A percentile compares a stretch with the other conserved stretches of the same genome.
These are phyloP conservation scores for Aspergillus hortae DNA, from an alignment of 2,329 filamentous ascomycete species.

Conservation along the genomic window DNA sequence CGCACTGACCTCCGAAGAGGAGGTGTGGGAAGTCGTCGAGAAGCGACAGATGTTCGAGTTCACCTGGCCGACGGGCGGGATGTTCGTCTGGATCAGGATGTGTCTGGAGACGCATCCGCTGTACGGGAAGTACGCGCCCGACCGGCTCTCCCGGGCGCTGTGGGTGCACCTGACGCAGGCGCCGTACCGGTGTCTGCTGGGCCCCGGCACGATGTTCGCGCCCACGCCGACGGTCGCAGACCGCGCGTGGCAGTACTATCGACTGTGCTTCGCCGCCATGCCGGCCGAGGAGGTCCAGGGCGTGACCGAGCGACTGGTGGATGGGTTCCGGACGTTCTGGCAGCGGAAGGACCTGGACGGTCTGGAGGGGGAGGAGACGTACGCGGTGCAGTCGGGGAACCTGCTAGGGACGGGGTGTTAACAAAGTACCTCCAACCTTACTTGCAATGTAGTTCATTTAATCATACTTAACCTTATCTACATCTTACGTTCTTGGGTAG, in stretches of 20 bases:
- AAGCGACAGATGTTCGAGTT: conserved; percentile 74
- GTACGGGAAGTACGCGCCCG: conserved; percentile 51
- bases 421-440: too few relatives aligned
- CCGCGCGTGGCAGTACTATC: conserved; percentile 66
- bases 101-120: conserved; percentile 72
- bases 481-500: too few relatives aligned
- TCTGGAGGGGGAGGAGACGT: conserved; percentile 21
- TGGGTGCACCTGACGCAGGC: conserved; percentile 68
- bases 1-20: conserved; percentile 33
- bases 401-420: conserved; percentile 17
- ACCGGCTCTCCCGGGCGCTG: conserved; percentile 60
- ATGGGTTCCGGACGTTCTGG: conserved; percentile 73
- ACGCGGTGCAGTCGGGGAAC: conserved; percentile 7
- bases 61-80: conserved; percentile 76
- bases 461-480: too few relatives aligned
- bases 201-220: conserved; percentile 71
- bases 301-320: conserved; percentile 62
- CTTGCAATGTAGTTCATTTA: too few relatives aligned
- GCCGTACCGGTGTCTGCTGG: conserved; percentile 66
- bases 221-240: conserved; percentile 59
- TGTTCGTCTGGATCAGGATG: conserved; percentile 84
- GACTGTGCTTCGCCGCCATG: conserved; percentile 83
- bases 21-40: conserved; percentile 72
- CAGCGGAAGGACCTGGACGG: conserved; percentile 57
- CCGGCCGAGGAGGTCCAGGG: conserved; percentile 64